These are phyloP conservation scores for Sporothrix protearum DNA, from an alignment of 2,329 filamentous ascomycete species.

Conservation along the genomic window DNA sequence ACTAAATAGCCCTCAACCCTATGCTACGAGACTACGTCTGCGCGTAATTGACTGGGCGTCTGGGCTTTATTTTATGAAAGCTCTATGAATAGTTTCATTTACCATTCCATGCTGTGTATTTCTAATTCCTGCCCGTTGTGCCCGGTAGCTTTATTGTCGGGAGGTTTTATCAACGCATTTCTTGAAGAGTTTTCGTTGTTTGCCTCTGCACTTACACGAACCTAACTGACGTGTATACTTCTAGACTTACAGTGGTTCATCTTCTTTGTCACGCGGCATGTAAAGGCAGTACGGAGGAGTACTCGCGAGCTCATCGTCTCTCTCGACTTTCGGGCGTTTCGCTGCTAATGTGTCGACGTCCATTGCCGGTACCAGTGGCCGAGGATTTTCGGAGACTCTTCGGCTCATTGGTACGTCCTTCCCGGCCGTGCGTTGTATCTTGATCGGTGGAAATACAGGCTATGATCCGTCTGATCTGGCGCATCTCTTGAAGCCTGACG, in stretches of 20 bases:
- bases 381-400: constrained; percentile 42
- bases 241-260: constrained; percentile 51
- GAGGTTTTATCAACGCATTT: neutral
- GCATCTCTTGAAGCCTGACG: neutral
- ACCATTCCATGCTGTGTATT: neutral
- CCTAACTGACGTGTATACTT: neutral
- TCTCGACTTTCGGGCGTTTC: constrained; percentile 48
- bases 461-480: constrained; percentile 42
- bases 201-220: neutral
- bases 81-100: neutral
- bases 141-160: neutral
- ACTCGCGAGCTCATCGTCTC: constrained; percentile 46
- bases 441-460: constrained; percentile 48
- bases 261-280: constrained; percentile 43
- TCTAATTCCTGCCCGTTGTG: neutral
- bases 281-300: constrained; percentile 35
- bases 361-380: constrained; percentile 39
- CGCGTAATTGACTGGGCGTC: neutral
- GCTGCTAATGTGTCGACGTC: constrained; percentile 42
- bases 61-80: neutral
- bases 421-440: constrained; percentile 44
- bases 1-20: neutral
- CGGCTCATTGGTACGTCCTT: constrained; percentile 40
- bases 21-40: neutral
- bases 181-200: neutral